phyloP scores from a whole-genome alignment of 208 protist genomes.

The Leishmania guyanensis region DNA sequence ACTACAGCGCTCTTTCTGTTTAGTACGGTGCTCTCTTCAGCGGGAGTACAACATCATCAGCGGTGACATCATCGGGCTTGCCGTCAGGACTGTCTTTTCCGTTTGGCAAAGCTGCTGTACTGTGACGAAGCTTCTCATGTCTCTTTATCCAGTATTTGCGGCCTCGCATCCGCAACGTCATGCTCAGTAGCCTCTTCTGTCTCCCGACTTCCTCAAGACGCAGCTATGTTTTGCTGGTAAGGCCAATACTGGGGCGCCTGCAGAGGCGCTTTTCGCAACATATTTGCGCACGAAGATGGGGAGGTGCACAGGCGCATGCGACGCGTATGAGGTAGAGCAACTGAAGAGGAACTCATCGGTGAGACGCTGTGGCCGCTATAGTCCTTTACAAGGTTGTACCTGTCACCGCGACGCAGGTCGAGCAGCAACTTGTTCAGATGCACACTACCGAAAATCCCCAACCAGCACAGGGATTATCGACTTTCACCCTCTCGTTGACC shows the following conservation, averaged over 20 bases:
- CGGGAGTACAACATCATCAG: constrained; percentile 35
- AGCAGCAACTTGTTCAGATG: constrained; percentile 46
- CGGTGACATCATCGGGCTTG: constrained; percentile 46
- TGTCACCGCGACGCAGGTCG: constrained; percentile 4
- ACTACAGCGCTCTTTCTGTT: neutral
- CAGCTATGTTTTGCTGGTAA: constrained; percentile 45
- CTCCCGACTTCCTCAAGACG: constrained; percentile 43
- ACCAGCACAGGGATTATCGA: constrained; percentile 51
- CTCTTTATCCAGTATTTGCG: constrained; percentile 45
- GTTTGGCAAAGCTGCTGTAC: constrained; percentile 39
- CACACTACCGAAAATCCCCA: constrained; percentile 37
- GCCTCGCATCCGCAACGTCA: constrained; percentile 50
- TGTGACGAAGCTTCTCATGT: constrained; percentile 21
- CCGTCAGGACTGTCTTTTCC: constrained; percentile 38
- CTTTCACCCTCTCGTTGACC: constrained; percentile 32
- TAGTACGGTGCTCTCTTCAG: constrained; percentile 15
- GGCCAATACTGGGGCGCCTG: constrained; percentile 43
- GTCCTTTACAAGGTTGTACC: constrained; percentile 37
- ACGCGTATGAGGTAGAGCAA: constrained; percentile 14
- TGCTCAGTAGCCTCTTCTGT: constrained; percentile 64
- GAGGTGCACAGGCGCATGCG: constrained; percentile 56
- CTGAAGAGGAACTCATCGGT: constrained; percentile 24
- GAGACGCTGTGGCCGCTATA: constrained; percentile 34
- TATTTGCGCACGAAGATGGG: constrained; percentile 32
- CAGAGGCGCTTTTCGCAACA: constrained; percentile 22